Evolutionary conservation across 768 basidiomycete genomes (phyloP), one percentile per base, ranked within the genome.

Genomic region (Russula vinacea): DNA sequence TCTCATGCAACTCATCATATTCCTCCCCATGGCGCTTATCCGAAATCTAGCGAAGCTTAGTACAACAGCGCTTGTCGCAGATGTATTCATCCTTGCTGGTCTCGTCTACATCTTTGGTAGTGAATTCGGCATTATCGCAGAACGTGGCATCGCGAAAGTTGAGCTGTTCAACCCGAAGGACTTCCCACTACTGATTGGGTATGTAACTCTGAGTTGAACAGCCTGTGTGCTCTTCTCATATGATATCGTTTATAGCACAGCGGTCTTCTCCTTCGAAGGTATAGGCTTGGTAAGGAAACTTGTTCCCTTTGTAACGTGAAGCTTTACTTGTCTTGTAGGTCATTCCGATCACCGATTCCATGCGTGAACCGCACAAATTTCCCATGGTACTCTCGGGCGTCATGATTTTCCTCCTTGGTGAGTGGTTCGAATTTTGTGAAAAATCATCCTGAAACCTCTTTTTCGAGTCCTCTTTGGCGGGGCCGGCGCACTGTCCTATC

Each of bases 181-280:
- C 68, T 99, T 93, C 78, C 88, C 96, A 0, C 77, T 98, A 22
- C 84, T 99, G 65, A 90, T 99, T 62, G 97, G 94, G 90, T 92
- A 69, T 68, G 40, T 61, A 26, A 6, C n/a, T 45, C 13, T 64
- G 22, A 13, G 56, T 7, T n/a, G 24, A 52, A 16, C 42, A 5
- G n/a, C 14, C 29, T 5, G 53, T 53, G 68, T 26, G 4, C 13
- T 32, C n/a, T 40, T 49, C 45, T 6, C 66, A 61, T 17, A 32
- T 19, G 42, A 49, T 66, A 45, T 66, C 50, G 62, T 24, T 53
- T n/a, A 32, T 65, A 93, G 94, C 9, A 98, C 97, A 26, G 96
- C 97, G 3, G 96, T 98, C 35, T 98, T 98, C 75, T 93, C 97
- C 1, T 99, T 98, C 70, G 96, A 99, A 75, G 96, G 96, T 10